These are phyloP conservation scores for Brettanomyces naardenensis DNA, from an alignment of 805 yeast genomes.

Conservation along the genomic window DNA sequence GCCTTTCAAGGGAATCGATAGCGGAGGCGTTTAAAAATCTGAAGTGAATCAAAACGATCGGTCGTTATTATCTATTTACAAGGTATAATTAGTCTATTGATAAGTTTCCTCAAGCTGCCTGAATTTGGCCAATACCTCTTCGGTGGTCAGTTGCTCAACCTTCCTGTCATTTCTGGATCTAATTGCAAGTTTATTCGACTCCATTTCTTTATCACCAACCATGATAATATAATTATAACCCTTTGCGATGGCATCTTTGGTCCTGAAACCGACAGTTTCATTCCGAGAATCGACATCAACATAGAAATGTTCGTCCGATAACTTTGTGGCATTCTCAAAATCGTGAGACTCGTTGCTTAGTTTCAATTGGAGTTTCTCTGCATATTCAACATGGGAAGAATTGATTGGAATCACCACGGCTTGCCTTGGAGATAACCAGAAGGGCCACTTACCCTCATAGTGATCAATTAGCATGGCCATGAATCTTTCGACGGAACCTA, in stretches of 20 bases:
- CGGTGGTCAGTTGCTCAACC: conserved; percentile 34
- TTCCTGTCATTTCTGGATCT: conserved; percentile 48
- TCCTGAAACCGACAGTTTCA: conserved; percentile 74
- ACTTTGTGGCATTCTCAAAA: conserved; percentile 37
- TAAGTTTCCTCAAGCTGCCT: conserved; percentile 42
- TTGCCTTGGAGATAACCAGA: conserved; percentile 93
- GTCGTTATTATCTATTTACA: conserved; percentile 5
- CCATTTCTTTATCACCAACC: conserved; percentile 81
- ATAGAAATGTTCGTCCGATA: conserved; percentile 53
- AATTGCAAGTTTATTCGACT: conserved; percentile 49
- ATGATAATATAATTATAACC: conserved; percentile 77
- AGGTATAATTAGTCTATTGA: conserved; percentile 20
- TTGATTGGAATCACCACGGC: conserved; percentile 78
- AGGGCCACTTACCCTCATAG: conserved; percentile 92
- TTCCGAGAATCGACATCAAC: conserved; percentile 70
- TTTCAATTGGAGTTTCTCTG: conserved; percentile 36
- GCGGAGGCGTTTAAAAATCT: conserved; percentile 12
- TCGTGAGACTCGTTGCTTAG: conserved; percentile 36
- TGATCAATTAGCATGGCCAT: conserved; percentile 87
- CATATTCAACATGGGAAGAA: conserved; percentile 48
- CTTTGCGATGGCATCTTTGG: conserved; percentile 66
- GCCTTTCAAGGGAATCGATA: conserved; percentile 10
- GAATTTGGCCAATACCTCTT: conserved; percentile 48
- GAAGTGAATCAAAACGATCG: conserved; percentile 1
- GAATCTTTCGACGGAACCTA: conserved; percentile 91